A percentile compares a stretch with the other conserved stretches of the same genome.
These are phyloP conservation scores for carrot (Daucus carota) DNA, from an alignment of 129 eudicot genomes.

Conservation along the genomic window DH1_v3.0 NC_030384.2:28595001-28595500, in stretches of 20 bases:
- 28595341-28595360: neutral
- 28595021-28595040: neutral
- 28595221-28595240: neutral
- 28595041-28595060: neutral
- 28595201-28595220: neutral
- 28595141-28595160: neutral
- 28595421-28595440: neutral
- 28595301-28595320: neutral
- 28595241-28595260: neutral
- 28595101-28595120: neutral
- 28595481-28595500: neutral
- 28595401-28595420: constrained; percentile 1
- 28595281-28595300: neutral
- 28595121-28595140: neutral
- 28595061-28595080: neutral
- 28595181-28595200: neutral
- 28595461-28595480: neutral
- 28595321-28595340: neutral
- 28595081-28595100: neutral
- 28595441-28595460: neutral
- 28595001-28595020: neutral
- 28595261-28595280: neutral
- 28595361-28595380: neutral
- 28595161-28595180: neutral
- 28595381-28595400: neutral